Conservation (phyloP, 768 basidiomycete genomes). For the Pulveroboletus sp. region DNA sequence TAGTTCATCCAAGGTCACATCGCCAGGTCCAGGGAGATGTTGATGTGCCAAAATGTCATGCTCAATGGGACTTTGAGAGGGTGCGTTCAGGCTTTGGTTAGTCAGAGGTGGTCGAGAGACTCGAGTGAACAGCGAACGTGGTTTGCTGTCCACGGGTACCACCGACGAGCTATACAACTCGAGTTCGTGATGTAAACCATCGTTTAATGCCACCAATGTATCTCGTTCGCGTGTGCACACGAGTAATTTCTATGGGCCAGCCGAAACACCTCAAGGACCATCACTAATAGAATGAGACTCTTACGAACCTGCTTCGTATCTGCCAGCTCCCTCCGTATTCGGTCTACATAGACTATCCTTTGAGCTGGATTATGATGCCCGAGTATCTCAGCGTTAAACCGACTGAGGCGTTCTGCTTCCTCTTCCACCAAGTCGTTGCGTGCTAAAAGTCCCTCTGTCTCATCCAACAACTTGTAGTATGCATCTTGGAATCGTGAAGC, state of each 20-base stretch:
- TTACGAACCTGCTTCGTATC: conserved; percentile 71
- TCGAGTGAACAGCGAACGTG: conserved; percentile 45
- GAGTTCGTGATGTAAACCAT: conserved; percentile 49
- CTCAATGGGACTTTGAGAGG: conserved; percentile 11
- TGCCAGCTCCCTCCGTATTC: conserved; percentile 73
- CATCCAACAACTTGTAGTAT: conserved; percentile 58
- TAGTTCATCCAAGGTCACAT: conserved; percentile 51
- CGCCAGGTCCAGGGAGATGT: conserved; percentile 35
- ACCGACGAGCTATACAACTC: conserved; percentile 57
- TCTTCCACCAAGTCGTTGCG: conserved; percentile 76
- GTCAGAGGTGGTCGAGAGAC: conserved; percentile 46
- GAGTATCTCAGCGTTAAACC: conserved; percentile 81
- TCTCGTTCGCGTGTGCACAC: conserved; percentile 47
- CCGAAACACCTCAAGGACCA: not conserved
- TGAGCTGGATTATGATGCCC: conserved; percentile 83
- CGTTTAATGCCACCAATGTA: conserved; percentile 37
- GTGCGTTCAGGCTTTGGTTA: conserved; percentile 37
- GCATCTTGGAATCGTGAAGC: conserved; percentile 66
- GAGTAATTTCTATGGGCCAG: conserved; percentile 43
- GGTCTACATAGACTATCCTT: conserved; percentile 82
- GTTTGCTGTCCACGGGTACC: conserved; percentile 45
- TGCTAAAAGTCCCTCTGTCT: conserved; percentile 59
- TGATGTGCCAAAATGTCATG: conserved; percentile 30
- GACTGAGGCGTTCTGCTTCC: conserved; percentile 69
- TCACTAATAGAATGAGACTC: not conserved